Conservation (phyloP, 2,329 filamentous ascomycete genomes). For the Cladosporium sp. region DNA sequence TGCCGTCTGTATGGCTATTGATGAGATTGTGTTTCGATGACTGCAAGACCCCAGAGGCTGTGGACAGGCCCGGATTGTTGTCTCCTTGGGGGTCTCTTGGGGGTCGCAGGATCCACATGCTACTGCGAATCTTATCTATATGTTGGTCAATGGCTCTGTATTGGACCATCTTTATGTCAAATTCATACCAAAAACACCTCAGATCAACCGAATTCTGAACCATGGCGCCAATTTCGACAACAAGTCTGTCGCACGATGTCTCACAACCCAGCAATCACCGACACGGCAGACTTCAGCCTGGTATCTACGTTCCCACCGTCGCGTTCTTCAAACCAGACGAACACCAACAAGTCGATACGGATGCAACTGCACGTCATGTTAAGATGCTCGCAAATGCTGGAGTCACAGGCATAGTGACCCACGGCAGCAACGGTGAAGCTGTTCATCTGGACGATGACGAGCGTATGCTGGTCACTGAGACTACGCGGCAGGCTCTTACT, state of each 20-base stretch:
- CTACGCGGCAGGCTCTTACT: slow-evolving; percentile 70
- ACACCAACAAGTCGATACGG: slow-evolving; percentile 43
- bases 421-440: slow-evolving; percentile 82
- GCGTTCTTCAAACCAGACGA: slow-evolving; percentile 47
- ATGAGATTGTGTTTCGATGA: background rate
- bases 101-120: background rate
- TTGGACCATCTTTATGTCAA: background rate
- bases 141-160: background rate
- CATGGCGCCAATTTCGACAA: background rate
- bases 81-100: background rate
- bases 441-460: slow-evolving; percentile 74
- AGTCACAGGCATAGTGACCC: slow-evolving; percentile 72
- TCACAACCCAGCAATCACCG: background rate
- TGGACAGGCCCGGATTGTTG: background rate
- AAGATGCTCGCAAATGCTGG: slow-evolving; percentile 72
- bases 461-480: slow-evolving; percentile 66
- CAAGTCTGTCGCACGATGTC: background rate
- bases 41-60: background rate
- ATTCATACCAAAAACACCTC: background rate
- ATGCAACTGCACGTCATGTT: slow-evolving; percentile 50
- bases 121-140: background rate
- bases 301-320: slow-evolving; percentile 49
- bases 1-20: background rate
- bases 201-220: background rate
- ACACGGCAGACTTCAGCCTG: slow-evolving; percentile 35